Evolutionary conservation across 345 rosid genomes (phyloP).

Genomic region (Bruguiera parviflora): DNA sequence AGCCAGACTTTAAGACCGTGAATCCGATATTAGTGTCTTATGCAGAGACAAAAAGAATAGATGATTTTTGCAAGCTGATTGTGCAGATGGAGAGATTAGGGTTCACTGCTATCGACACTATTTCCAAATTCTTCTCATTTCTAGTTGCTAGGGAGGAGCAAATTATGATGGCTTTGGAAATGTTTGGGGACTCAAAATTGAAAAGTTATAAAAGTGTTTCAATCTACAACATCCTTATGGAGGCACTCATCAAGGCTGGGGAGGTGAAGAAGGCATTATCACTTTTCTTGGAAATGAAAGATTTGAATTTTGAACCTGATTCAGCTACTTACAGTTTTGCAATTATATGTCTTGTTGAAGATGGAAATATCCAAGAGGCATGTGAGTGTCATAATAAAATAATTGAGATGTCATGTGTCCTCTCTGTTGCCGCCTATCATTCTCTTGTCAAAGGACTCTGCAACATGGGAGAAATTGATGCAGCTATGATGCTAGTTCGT

Average conservation of each 20-base stretch:
- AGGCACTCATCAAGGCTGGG: conserved; percentile 48
- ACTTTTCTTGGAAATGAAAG: conserved; percentile 53
- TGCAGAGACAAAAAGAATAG: conserved; percentile 51
- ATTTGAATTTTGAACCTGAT: conserved; percentile 45
- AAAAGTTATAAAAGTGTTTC: conserved; percentile 58
- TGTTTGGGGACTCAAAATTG: conserved; percentile 50
- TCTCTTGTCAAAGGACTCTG: conserved; percentile 71
- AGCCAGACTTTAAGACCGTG: conserved; percentile 59
- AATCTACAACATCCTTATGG: conserved; percentile 65
- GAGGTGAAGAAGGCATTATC: conserved; percentile 55
- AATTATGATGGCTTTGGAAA: conserved; percentile 48
- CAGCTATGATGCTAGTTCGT: conserved; percentile 71
- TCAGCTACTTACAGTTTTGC: conserved; percentile 55
- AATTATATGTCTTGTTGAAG: conserved; percentile 50
- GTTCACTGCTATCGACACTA: conserved; percentile 52
- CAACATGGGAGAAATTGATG: conserved; percentile 78
- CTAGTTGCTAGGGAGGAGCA: conserved; percentile 50
- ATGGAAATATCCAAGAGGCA: conserved; percentile 56
- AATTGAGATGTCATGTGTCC: conserved; percentile 62
- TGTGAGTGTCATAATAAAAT: conserved; percentile 67
- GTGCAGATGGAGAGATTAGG: conserved; percentile 50
- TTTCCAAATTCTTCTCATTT: conserved; percentile 52
- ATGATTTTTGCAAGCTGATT: conserved; percentile 50
- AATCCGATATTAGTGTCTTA: conserved; percentile 68
- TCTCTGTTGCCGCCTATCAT: conserved; percentile 59